phyloP scores from a whole-genome alignment of 1,284 basidiomycete genomes.

The Ustilago vetiveriae region DNA sequence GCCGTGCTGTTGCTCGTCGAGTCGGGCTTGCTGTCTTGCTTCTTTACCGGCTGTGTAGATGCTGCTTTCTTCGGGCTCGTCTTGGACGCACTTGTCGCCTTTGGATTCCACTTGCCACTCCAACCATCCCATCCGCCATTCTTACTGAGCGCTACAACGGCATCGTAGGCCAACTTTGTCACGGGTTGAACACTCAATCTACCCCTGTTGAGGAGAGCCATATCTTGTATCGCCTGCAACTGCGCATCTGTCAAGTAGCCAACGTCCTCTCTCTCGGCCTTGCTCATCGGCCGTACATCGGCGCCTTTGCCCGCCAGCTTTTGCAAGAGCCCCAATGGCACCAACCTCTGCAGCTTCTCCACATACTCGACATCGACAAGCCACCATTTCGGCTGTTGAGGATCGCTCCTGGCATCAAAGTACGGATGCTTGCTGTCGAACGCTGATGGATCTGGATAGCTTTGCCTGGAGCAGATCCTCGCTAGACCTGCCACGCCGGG shows the following conservation, averaged over 20 bases:
- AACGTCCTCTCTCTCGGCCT: constrained; percentile 73
- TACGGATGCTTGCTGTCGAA: constrained; percentile 77
- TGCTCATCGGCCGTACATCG: constrained; percentile 71
- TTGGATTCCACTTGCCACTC: constrained; percentile 56
- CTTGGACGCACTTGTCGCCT: background rate
- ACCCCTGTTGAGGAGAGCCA: constrained; percentile 84
- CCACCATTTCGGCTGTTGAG: constrained; percentile 85
- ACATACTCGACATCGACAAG: constrained; percentile 80
- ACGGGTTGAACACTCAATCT: constrained; percentile 86
- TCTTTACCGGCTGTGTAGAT: background rate
- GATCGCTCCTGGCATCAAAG: constrained; percentile 84
- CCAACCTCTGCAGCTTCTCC: constrained; percentile 77
- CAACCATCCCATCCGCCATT: constrained; percentile 72
- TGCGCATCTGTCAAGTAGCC: constrained; percentile 65
- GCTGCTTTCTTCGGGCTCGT: background rate
- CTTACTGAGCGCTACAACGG: constrained; percentile 75
- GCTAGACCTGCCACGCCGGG: constrained; percentile 73
- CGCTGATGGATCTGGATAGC: constrained; percentile 49
- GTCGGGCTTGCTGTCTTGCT: background rate
- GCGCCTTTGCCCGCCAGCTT: constrained; percentile 75
- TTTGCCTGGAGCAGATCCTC: constrained; percentile 21
- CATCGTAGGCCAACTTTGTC: constrained; percentile 75
- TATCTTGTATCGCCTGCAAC: constrained; percentile 71
- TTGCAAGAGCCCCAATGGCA: constrained; percentile 81
- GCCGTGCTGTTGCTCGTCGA: background rate